phyloP scores from a whole-genome alignment of 164 flowering plant species.

The Hamamelis virginiana region DNA sequence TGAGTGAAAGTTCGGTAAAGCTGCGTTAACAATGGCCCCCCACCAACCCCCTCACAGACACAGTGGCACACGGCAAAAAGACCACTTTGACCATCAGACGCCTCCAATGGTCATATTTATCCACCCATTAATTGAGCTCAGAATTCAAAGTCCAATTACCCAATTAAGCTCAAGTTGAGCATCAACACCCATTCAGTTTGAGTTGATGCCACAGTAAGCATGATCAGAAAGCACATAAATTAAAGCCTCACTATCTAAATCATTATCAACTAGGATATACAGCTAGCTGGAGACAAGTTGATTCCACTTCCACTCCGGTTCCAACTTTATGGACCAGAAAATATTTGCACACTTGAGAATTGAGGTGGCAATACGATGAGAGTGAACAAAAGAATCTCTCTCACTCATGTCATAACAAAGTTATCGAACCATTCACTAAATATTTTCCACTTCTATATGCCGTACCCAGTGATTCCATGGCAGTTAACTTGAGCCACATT shows the following conservation, averaged over 20 bases:
- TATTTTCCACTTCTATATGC: slow-evolving; percentile 11
- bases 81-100: too few relatives aligned
- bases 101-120: too few relatives aligned
- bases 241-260: neutral
- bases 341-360: slow-evolving; percentile 9
- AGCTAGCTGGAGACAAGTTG: neutral
- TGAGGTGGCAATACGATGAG: neutral
- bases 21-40: too few relatives aligned
- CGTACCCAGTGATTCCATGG: slow-evolving; percentile 27
- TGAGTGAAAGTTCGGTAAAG: too few relatives aligned
- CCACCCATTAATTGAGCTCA: too few relatives aligned
- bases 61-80: too few relatives aligned
- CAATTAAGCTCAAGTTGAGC: too few relatives aligned
- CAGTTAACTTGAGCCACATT: slow-evolving; percentile 14
- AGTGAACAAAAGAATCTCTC: slow-evolving; percentile 2
- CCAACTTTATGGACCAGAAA: slow-evolving; percentile 1
- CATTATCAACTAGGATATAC: slow-evolving; percentile 7
- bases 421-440: neutral
- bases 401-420: neutral
- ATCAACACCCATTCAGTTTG: too few relatives aligned
- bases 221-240: neutral
- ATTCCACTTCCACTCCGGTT: neutral
- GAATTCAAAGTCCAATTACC: too few relatives aligned
- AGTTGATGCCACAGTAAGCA: neutral
- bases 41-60: too few relatives aligned